These are phyloP conservation scores for Phoenix roebelenii DNA, from an alignment of 176 grass and related monocot species.

Conservation along the genomic window DNA sequence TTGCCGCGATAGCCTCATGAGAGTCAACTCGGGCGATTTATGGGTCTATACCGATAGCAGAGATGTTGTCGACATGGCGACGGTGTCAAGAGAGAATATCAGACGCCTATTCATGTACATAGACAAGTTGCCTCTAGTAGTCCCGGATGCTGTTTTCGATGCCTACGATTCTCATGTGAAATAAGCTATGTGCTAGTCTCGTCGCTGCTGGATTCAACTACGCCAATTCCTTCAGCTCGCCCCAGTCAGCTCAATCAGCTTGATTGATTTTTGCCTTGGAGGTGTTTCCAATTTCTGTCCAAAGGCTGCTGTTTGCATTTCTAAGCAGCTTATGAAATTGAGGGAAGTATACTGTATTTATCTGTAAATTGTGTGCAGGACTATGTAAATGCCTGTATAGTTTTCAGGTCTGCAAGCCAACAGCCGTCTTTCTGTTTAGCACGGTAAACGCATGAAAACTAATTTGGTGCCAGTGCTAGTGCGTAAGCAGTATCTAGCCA, in stretches of 20 bases:
- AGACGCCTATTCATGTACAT: slow-evolving; percentile 72
- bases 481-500: too few species aligned
- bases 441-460: too few species aligned
- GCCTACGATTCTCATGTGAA: slow-evolving; percentile 55
- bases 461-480: too few species aligned
- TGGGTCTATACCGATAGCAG: slow-evolving; percentile 48
- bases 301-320: neutral
- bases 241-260: neutral
- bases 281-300: neutral
- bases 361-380: neutral
- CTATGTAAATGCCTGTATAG: too few species aligned
- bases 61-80: slow-evolving; percentile 53
- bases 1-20: slow-evolving; percentile 61
- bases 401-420: too few species aligned
- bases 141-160: slow-evolving; percentile 57
- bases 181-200: slow-evolving; percentile 2
- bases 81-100: slow-evolving; percentile 48
- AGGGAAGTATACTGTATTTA: neutral
- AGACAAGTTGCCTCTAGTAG: slow-evolving; percentile 59
- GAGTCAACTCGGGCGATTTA: slow-evolving; percentile 40
- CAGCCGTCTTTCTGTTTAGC: too few species aligned
- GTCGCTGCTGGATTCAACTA: too few species aligned
- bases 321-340: neutral
- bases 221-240: slow-evolving; percentile 3
- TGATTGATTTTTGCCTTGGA: neutral